Conservation (phyloP, 495 filamentous ascomycete species). For the Daldinia loculata region DNA sequence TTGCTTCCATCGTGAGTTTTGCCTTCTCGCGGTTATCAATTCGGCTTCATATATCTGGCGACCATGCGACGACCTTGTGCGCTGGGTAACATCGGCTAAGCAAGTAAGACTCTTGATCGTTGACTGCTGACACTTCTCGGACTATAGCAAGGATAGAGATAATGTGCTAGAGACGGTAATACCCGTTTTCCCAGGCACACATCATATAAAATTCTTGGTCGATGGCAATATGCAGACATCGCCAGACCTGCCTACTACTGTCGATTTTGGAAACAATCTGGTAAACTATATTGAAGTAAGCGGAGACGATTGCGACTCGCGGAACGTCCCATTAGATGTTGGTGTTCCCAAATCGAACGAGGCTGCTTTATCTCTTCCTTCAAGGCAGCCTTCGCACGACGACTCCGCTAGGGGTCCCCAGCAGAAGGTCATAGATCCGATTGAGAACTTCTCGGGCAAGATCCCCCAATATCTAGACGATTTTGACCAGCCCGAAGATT, state of each 20-base stretch:
- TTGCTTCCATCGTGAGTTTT: constrained; percentile 80
- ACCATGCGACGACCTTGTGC: not conserved
- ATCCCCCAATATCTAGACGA: constrained; percentile 88
- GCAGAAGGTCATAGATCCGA: constrained; percentile 53
- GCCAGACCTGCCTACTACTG: constrained; percentile 86
- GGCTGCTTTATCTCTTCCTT: constrained; percentile 43
- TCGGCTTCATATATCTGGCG: constrained; percentile 20
- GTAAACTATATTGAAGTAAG: constrained; percentile 98
- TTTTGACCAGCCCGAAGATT: constrained; percentile 83
- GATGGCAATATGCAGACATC: constrained; percentile 92
- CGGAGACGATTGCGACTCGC: constrained; percentile 68
- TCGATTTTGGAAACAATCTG: constrained; percentile 94
- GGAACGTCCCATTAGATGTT: constrained; percentile 36
- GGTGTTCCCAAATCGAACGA: constrained; percentile 45
- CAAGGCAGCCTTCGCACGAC: constrained; percentile 50
- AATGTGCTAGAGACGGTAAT: constrained; percentile 76
- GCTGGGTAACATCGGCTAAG: not conserved
- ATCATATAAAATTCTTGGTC: constrained; percentile 96
- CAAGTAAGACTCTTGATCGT: not conserved
- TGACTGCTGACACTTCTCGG: constrained; percentile 23
- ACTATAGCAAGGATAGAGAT: constrained; percentile 59
- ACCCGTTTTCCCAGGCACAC: constrained; percentile 87
- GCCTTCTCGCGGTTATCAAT: constrained; percentile 10
- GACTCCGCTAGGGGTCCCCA: constrained; percentile 53
- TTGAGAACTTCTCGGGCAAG: constrained; percentile 64